phyloP scores from a whole-genome alignment of 345 rosid genomes.

The Arabidopsis suecica region DNA sequence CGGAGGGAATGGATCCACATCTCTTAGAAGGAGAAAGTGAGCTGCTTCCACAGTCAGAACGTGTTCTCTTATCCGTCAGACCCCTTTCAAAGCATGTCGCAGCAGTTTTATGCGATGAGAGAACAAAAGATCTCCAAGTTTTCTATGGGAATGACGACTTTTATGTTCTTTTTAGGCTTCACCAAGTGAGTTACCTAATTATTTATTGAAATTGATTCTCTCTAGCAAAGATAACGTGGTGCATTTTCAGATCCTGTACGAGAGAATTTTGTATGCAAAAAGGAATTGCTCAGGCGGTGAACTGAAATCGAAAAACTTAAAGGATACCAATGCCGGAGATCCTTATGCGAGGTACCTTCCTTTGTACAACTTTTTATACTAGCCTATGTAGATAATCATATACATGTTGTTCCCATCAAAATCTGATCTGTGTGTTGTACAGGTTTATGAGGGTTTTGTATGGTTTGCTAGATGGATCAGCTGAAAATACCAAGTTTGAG shows the following conservation, averaged over 20 bases:
- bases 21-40: conserved; percentile 56
- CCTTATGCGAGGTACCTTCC: conserved; percentile 71
- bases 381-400: neutral
- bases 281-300: conserved; percentile 60
- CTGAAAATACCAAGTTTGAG: conserved; percentile 88
- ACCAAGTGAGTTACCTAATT: conserved; percentile 61
- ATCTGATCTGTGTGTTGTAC: conserved; percentile 26
- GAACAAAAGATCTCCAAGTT: conserved; percentile 51
- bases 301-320: conserved; percentile 54
- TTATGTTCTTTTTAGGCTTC: conserved; percentile 89
- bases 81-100: conserved; percentile 82
- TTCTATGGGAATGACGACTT: conserved; percentile 95
- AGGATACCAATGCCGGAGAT: conserved; percentile 59
- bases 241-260: conserved; percentile 67
- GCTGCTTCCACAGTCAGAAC: conserved; percentile 60
- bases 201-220: neutral
- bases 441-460: conserved; percentile 79
- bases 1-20: conserved; percentile 60
- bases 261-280: conserved; percentile 83
- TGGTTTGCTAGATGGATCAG: conserved; percentile 90
- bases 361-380: neutral
- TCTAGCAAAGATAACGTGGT: conserved; percentile 12
- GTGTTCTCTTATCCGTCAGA: conserved; percentile 65
- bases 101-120: conserved; percentile 49
- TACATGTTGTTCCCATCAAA: neutral